Base-by-base conservation (phyloP, 2,329 filamentous ascomycete species). In the Aspergillus sp. region DNA sequence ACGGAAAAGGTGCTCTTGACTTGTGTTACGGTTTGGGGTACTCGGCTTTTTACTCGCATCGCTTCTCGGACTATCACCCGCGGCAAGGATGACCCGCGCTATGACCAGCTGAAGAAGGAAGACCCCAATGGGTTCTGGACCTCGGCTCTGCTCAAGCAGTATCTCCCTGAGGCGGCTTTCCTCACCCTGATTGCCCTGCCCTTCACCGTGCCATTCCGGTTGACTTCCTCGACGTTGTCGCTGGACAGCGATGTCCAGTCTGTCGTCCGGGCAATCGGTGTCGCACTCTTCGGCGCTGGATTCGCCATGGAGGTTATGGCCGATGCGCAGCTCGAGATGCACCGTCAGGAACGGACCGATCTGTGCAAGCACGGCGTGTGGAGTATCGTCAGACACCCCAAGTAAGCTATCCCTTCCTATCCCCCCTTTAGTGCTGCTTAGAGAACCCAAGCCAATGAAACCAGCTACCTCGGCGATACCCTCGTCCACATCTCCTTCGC, bases 341-440 rank as follows among this genome's bases (percentile, higher is more conserved):
- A 85, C 69, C 80, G 81, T 62, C 74, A 75, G 48, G 71, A 79
- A 21, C 75, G 77, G 15, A 67, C 57, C 2, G 75, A 74, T 39
- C 74, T 86, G 30, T 78, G 82, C 62, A 79, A 81, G 13, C 78
- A 83, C n/a, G 84, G 84, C 11, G 85, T 88, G 30, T 87, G 84
- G 83, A 84, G 83, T 65, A 79, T 87, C 32, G 84, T 87, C 25
- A 75, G 86, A 52, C 84, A 87, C 73, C 85, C 85, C 0, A 87
- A 87, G 84, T 86, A 76, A 71, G 82, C 75, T 17, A 5, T n/a
- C 10, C 7, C n/a, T 8, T 8, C 30, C 3, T 10, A 30, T 27
- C 15, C 36, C 13, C 3, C 36, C 15, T 17, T 5, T 49, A 2
- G 5, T 41, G 7, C 41, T 4, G 17, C 1, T 36, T 5, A 5